Evolutionary conservation across 2,329 filamentous ascomycete genomes (phyloP), one percentile per base, ranked within the genome.

Genomic region (Triangularia verruculosa): DNA sequence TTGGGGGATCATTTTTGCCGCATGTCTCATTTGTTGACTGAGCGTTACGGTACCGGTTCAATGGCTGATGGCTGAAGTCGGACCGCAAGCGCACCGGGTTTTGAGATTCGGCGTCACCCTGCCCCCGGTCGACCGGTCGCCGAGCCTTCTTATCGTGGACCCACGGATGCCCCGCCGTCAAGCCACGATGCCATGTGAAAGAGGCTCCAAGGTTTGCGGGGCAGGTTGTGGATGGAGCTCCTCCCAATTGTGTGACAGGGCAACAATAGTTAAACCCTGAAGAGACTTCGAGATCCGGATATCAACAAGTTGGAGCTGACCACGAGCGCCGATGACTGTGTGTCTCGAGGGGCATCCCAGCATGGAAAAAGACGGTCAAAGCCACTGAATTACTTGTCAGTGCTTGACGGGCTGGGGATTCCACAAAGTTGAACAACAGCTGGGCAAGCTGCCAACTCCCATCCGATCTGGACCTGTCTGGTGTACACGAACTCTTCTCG

Each of bases 401-500:
- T 57, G 24, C 9, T 32, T 32, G 27, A 15, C 27, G 54, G 25
- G n/a, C 30, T 28, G 54, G 54, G 56, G 25, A 47, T 47, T 47
- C 39, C 17, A 47, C 17, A 47, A n/a, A 47, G n/a, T 47, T 12
- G 15, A 58, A 8, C 22, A 54, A 54, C 20, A n/a, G 28, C 27
- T 25, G 56, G 32, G 24, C 56, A 39, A 25, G 22, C 39, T 39
- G 34, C 32, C 28, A 43, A 25, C 32, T 58, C 20, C 56, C 56
- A 28, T 58, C 39, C 39, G 56, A 47, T 58, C 30, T 57, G 28
- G 54, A 34, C 28, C 28, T 56, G 53, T 30, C 15, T 57, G 15
- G 55, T 57, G 13, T 22, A 20, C 20, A 34, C 27, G 55, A 43
- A n/a, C 17, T 28, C 22, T 13, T 58, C 56, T 58, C 24, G 34